phyloP scores from a whole-genome alignment of 2,329 filamentous ascomycete species.

The Xylaria multiplex region DNA sequence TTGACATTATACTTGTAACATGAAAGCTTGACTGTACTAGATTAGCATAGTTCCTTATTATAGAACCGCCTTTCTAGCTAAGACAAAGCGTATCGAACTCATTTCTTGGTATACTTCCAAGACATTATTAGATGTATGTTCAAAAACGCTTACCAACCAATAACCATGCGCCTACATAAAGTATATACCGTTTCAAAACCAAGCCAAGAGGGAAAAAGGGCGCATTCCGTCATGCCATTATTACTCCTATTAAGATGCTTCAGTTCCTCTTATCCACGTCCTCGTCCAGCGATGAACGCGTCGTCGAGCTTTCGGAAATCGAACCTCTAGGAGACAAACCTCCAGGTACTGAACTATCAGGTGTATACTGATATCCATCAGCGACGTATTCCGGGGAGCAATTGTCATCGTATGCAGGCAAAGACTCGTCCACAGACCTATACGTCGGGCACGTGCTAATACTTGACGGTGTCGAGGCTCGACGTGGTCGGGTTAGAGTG shows the following conservation, averaged over 20 bases:
- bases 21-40: too few species aligned
- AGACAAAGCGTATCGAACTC: neutral
- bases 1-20: too few species aligned
- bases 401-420: conserved; percentile 56
- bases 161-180: conserved; percentile 7
- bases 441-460: conserved; percentile 49
- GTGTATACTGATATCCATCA: conserved; percentile 56
- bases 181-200: conserved; percentile 17
- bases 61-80: neutral
- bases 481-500: conserved; percentile 37
- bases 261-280: conserved; percentile 44
- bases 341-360: conserved; percentile 33
- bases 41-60: neutral
- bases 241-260: conserved; percentile 12
- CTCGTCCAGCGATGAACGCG: conserved; percentile 44
- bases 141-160: neutral
- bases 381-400: conserved; percentile 52
- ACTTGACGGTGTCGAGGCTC: conserved; percentile 41
- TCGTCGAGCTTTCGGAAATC: conserved; percentile 32
- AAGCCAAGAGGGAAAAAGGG: neutral
- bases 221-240: conserved; percentile 3
- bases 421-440: conserved; percentile 51
- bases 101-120: neutral
- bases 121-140: conserved; percentile 3
- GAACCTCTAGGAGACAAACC: conserved; percentile 30